phyloP scores from a whole-genome alignment of 2,329 filamentous ascomycete species.

The Aureobasidium sp. region DNA sequence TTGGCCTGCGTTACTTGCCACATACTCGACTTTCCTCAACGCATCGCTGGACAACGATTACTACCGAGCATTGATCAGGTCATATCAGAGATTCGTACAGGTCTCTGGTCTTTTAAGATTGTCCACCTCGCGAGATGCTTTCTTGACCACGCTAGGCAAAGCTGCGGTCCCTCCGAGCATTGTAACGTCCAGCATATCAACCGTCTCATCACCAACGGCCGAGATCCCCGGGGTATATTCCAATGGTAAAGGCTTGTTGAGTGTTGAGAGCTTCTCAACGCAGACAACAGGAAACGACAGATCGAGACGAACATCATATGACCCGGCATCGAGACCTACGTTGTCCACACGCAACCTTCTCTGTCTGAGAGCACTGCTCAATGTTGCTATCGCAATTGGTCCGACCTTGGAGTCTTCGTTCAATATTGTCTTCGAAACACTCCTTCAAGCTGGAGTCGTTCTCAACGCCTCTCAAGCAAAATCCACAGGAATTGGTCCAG shows the following conservation, averaged over 20 bases:
- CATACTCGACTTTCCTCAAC: constrained; percentile 91
- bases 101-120: constrained; percentile 83
- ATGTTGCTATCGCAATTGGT: constrained; percentile 86
- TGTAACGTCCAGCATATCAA: constrained; percentile 31
- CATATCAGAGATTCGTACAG: constrained; percentile 91
- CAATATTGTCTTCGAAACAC: constrained; percentile 82
- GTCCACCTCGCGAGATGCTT: constrained; percentile 80
- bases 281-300: constrained; percentile 43
- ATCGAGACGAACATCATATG: constrained; percentile 49
- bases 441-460: constrained; percentile 88
- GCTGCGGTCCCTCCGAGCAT: constrained; percentile 79
- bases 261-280: constrained; percentile 60
- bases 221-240: constrained; percentile 55
- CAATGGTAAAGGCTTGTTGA: constrained; percentile 63
- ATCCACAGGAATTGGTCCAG: constrained; percentile 47
- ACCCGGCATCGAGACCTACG: constrained; percentile 41
- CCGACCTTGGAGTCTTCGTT: constrained; percentile 79
- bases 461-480: constrained; percentile 42
- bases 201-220: constrained; percentile 24
- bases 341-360: constrained; percentile 84
- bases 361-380: constrained; percentile 84
- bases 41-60: constrained; percentile 87
- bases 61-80: constrained; percentile 82
- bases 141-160: constrained; percentile 88
- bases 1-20: constrained; percentile 91